These are phyloP conservation scores for Fusarium praegraminearum DNA, from an alignment of 2,329 filamentous ascomycete species.

Conservation along the genomic window DNA sequence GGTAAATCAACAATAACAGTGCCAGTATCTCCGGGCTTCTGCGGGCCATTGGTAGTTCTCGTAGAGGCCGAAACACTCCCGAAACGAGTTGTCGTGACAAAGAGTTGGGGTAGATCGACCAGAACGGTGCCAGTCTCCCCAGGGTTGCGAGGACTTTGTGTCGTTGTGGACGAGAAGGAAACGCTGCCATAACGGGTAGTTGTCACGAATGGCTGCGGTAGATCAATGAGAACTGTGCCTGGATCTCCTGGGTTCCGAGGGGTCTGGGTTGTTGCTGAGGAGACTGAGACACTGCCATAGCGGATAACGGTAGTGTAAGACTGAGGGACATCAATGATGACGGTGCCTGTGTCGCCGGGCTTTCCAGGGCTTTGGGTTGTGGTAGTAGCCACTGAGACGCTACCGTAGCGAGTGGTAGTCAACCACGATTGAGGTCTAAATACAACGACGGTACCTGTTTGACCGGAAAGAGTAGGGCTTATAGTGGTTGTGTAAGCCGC, in stretches of 20 bases:
- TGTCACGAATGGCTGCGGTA: background rate
- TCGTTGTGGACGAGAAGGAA: background rate
- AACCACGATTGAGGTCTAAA: background rate
- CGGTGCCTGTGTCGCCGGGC: background rate
- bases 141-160: background rate
- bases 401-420: conserved; percentile 13
- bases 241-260: background rate
- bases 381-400: background rate
- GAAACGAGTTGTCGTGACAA: background rate
- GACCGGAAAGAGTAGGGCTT: rapidly evolving
- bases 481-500: background rate
- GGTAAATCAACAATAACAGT: conserved; percentile 9
- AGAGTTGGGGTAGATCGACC: background rate
- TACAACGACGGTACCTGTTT: background rate
- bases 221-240: background rate
- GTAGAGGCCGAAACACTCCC: background rate
- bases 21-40: background rate
- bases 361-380: background rate
- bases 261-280: background rate
- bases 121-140: background rate
- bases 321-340: background rate
- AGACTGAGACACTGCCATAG: background rate
- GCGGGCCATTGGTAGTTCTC: background rate
- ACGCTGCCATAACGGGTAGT: background rate
- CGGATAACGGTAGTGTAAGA: background rate